These are phyloP conservation scores for Lodderomyces parapsilosis DNA, from an alignment of 1,139 yeast genomes.

Conservation along the genomic window DNA sequence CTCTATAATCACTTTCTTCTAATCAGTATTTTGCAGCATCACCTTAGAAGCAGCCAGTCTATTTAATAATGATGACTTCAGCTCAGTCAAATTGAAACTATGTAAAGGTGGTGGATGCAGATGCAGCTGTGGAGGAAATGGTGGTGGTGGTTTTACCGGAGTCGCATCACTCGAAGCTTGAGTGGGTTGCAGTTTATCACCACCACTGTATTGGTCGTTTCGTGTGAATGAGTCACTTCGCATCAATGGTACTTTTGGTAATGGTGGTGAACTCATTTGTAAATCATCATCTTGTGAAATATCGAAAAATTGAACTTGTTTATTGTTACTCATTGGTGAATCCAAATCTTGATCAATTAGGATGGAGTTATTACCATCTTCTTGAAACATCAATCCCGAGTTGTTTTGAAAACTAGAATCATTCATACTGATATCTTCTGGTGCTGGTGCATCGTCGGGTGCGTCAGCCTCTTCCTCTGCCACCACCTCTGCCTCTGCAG, in stretches of 20 bases:
- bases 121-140: not conserved
- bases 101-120: not conserved
- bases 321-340: not conserved
- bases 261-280: conserved; percentile 1
- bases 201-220: not conserved
- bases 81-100: conserved; percentile 1
- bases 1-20: too few relatives aligned
- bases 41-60: not conserved
- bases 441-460: conserved; percentile 8
- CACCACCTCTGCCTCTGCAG: not conserved
- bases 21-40: not conserved
- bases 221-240: not conserved
- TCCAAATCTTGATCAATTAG: not conserved
- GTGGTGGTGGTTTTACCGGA: too few relatives aligned
- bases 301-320: not conserved
- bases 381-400: not conserved
- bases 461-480: not conserved
- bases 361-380: not conserved
- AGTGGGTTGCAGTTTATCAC: not conserved
- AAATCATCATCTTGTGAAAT: conserved; percentile 2
- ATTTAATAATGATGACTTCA: not conserved
- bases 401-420: conserved; percentile 10
- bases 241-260: not conserved
- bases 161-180: too few relatives aligned
- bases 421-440: conserved; percentile 14